Conservation (phyloP, 352 stramenopile species). For the Phytophthora lateralis region DNA sequence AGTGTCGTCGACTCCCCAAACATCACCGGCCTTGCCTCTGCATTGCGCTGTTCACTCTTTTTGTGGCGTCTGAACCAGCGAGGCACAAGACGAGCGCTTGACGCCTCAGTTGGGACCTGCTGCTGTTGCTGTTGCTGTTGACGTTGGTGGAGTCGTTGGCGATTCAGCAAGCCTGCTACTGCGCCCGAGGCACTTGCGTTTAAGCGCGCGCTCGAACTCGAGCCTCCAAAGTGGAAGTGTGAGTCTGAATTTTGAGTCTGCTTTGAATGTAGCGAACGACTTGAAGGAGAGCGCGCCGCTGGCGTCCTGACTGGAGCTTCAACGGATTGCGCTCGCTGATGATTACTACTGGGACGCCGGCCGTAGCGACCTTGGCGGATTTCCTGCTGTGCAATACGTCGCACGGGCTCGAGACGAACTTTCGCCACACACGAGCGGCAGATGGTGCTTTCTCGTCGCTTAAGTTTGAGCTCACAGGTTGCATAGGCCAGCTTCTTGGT, state of each 20-base stretch:
- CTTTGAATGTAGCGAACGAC: neutral
- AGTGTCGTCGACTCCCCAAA: conserved; percentile 31
- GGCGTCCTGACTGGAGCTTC: conserved; percentile 3
- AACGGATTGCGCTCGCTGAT: neutral
- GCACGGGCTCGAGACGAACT: conserved; percentile 31
- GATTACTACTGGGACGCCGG: neutral
- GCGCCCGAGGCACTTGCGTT: neutral
- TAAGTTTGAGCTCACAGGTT: conserved; percentile 34
- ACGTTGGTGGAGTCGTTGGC: conserved; percentile 15
- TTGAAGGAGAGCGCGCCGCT: neutral
- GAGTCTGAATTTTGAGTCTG: conserved; percentile 1
- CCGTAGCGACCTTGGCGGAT: conserved; percentile 27
- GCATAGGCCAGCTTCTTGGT: conserved; percentile 43
- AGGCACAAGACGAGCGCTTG: neutral
- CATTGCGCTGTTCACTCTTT: conserved; percentile 21
- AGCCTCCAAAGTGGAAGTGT: conserved; percentile 11
- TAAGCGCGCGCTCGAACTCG: neutral
- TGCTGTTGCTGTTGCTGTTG: conserved; percentile 22
- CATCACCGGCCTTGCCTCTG: conserved; percentile 21
- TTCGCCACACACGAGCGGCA: conserved; percentile 41
- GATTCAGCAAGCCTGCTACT: conserved; percentile 3
- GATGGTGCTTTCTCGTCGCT: conserved; percentile 35
- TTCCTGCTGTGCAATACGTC: conserved; percentile 36
- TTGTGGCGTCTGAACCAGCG: conserved; percentile 36
- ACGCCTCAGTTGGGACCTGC: conserved; percentile 3